phyloP scores from a whole-genome alignment of 176 grass and related monocot genomes.

The Bromus sterilis region DNA sequence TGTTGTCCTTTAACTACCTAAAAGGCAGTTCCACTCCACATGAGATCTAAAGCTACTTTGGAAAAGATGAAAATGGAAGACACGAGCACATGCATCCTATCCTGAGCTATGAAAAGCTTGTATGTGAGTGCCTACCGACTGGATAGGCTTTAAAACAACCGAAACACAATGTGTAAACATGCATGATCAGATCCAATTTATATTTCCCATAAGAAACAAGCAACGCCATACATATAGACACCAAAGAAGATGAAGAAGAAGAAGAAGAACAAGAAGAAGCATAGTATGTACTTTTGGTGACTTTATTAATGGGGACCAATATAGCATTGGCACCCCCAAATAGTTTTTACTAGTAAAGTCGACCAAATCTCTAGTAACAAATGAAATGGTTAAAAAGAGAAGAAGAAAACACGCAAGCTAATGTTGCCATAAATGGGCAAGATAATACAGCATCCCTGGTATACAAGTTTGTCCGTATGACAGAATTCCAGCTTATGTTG shows the following conservation, averaged over 20 bases:
- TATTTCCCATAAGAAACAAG: neutral
- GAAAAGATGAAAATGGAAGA: slow-evolving; percentile 5
- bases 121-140: neutral
- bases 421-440: slow-evolving; percentile 57
- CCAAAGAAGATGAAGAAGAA: neutral
- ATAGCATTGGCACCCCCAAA: slow-evolving; percentile 24
- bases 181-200: slow-evolving; percentile 11
- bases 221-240: neutral
- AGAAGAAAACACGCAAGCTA: slow-evolving; percentile 29
- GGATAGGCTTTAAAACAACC: slow-evolving; percentile 6
- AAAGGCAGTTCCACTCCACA: neutral
- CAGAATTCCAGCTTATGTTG: slow-evolving; percentile 64
- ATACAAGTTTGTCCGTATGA: slow-evolving; percentile 54
- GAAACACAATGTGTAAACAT: neutral
- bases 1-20: neutral
- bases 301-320: slow-evolving; percentile 45
- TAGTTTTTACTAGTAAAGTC: slow-evolving; percentile 36
- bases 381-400: slow-evolving; percentile 40
- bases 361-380: slow-evolving; percentile 38
- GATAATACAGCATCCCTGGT: slow-evolving; percentile 63
- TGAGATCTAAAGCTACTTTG: slow-evolving; percentile 16
- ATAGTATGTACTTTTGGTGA: slow-evolving; percentile 33
- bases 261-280: neutral
- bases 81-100: neutral
- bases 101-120: neutral